phyloP scores from a whole-genome alignment of 2,329 filamentous ascomycete species.

The Paracamarosporium sp. region DNA sequence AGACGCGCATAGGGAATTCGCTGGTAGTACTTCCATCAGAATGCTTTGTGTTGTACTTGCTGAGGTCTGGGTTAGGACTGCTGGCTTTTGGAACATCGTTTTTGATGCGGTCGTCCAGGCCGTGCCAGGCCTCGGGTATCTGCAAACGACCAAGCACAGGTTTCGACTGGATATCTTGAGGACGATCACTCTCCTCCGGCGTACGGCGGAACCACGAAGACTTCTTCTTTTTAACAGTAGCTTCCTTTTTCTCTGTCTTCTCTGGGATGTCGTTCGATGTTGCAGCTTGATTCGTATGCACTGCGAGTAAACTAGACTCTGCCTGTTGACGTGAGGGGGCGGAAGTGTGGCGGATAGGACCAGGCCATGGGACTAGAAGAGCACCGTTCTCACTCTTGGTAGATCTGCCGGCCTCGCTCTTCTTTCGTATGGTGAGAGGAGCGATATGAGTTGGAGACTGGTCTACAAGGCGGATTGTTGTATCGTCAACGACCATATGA shows the following conservation, averaged over 20 bases:
- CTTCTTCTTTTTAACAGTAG: conserved; percentile 51
- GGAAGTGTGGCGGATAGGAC: conserved; percentile 14
- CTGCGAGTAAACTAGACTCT: conserved; percentile 27
- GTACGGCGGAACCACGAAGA: conserved; percentile 54
- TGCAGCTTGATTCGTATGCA: conserved; percentile 15
- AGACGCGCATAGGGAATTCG: conserved; percentile 53
- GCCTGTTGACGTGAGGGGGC: conserved; percentile 28
- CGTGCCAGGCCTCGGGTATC: conserved; percentile 45
- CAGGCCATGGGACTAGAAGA: conserved; percentile 22
- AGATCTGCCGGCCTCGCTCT: conserved; percentile 41
- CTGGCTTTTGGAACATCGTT: conserved; percentile 11
- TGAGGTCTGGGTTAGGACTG: conserved; percentile 9
- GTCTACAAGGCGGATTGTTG: conserved; percentile 65
- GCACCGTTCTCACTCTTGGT: conserved; percentile 24
- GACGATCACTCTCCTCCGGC: conserved; percentile 40
- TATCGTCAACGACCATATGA: conserved; percentile 34
- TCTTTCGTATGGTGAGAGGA: conserved; percentile 64
- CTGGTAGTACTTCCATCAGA: conserved; percentile 42
- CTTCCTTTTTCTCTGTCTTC: conserved; percentile 29
- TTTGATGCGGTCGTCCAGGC: conserved; percentile 44
- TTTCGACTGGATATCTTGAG: conserved; percentile 38
- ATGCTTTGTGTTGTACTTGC: conserved; percentile 27
- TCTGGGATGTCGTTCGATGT: conserved; percentile 11
- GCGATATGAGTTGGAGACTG: conserved; percentile 59
- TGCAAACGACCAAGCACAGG: conserved; percentile 31